phyloP scores from a whole-genome alignment of 768 basidiomycete species.

The Suillus alpinus region DNA sequence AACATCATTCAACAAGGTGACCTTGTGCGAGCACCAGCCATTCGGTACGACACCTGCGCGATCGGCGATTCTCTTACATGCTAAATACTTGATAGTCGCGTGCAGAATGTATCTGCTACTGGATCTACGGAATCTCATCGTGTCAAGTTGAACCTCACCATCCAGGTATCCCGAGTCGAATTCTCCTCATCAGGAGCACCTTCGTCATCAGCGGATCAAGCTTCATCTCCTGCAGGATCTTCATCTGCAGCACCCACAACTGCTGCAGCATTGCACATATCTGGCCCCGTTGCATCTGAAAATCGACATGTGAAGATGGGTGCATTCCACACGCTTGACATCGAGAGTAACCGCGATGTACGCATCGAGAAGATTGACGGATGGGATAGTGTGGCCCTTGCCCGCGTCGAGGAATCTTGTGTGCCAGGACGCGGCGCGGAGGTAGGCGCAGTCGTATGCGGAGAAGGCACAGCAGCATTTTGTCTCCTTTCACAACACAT shows the following conservation, averaged over 20 bases:
- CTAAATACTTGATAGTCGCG: constrained; percentile 50
- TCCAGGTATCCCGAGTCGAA: constrained; percentile 74
- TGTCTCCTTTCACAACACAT: constrained; percentile 96
- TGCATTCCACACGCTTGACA: constrained; percentile 90
- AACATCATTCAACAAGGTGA: constrained; percentile 93
- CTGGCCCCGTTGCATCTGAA: constrained; percentile 82
- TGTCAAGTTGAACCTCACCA: constrained; percentile 78
- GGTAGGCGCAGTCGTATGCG: constrained; percentile 92
- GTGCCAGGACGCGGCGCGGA: constrained; percentile 95
- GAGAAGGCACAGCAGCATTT: constrained; percentile 93
- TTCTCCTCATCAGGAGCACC: constrained; percentile 72
- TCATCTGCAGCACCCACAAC: constrained; percentile 32
- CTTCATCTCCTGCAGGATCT: constrained; percentile 21
- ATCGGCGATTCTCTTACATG: constrained; percentile 1
- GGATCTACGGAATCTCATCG: constrained; percentile 93
- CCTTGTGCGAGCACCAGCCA: constrained; percentile 77
- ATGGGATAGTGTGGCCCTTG: constrained; percentile 89
- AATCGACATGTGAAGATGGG: constrained; percentile 90
- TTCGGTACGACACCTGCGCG: constrained; percentile 50
- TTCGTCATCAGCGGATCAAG: constrained; percentile 46
- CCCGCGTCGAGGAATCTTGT: constrained; percentile 83
- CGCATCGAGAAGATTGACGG: constrained; percentile 82
- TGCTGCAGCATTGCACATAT: constrained; percentile 73
- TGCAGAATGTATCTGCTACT: constrained; percentile 86
- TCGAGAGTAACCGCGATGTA: constrained; percentile 89